Percentiles rank a stretch among this genome's conserved stretches.
phyloP scores from a whole-genome alignment of 495 filamentous ascomycete genomes.

The Lentithecium fluviatile region DNA sequence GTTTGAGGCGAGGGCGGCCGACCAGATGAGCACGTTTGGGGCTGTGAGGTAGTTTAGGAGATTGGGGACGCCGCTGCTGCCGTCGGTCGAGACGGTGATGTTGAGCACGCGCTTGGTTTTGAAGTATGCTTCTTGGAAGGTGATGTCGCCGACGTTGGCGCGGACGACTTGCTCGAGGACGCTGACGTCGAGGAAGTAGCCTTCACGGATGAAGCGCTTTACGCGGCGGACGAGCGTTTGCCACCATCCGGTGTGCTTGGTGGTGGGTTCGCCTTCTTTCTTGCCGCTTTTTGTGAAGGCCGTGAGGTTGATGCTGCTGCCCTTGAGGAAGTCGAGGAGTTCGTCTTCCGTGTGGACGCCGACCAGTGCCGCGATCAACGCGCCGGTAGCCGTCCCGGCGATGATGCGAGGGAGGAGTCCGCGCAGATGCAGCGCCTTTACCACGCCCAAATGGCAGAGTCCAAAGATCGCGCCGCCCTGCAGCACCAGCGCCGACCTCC shows the following conservation, averaged over 20 bases:
- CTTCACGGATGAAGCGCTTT: conserved; percentile 65
- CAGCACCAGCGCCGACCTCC: conserved; percentile 78
- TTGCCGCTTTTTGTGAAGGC: conserved; percentile 58
- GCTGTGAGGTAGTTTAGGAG: conserved; percentile 91
- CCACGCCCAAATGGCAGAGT: conserved; percentile 85
- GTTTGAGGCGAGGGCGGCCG: conserved; percentile 89
- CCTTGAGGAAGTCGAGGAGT: conserved; percentile 69
- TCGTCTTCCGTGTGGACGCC: conserved; percentile 88
- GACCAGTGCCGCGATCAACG: conserved; percentile 86
- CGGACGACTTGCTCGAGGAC: conserved; percentile 83
- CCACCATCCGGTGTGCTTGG: conserved; percentile 46
- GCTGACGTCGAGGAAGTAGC: conserved; percentile 79
- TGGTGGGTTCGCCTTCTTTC: conserved; percentile 27
- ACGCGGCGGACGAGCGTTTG: conserved; percentile 61
- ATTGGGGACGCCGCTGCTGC: conserved; percentile 74
- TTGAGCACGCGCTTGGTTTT: conserved; percentile 85
- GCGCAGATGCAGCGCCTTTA: conserved; percentile 82
- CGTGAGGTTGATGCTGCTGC: conserved; percentile 77
- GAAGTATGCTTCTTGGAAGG: conserved; percentile 90
- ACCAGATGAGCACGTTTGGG: conserved; percentile 93
- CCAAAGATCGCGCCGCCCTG: conserved; percentile 94
- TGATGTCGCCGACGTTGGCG: conserved; percentile 82
- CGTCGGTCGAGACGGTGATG: conserved; percentile 79
- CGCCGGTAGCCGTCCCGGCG: conserved; percentile 85
- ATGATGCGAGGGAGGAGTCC: conserved; percentile 87